Evolutionary conservation across 106 monocot genomes (phyloP).

Genomic region (Dioscorea alata): DNA sequence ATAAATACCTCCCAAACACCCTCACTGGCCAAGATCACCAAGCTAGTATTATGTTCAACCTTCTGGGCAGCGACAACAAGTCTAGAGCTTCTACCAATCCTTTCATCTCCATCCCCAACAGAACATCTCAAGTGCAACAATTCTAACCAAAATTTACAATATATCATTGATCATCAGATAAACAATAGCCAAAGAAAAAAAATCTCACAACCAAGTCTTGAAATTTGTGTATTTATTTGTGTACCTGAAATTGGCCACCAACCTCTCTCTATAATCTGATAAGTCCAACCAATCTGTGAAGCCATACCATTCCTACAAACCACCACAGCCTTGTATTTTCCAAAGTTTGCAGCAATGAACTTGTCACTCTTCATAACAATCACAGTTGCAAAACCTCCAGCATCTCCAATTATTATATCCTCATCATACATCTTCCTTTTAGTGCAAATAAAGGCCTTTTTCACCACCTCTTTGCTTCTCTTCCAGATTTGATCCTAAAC

Average conservation of each 20-base stretch:
- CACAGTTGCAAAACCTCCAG: constrained; percentile 22
- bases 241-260: constrained; percentile 11
- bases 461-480: constrained; percentile 15
- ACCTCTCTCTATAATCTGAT: neutral
- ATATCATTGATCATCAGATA: neutral
- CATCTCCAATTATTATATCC: neutral
- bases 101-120: neutral
- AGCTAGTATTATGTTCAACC: constrained; percentile 19
- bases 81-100: neutral
- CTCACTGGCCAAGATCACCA: constrained; percentile 43
- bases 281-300: constrained; percentile 12
- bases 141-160: neutral
- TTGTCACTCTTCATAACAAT: constrained; percentile 21
- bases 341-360: constrained; percentile 23
- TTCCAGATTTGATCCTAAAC: constrained; percentile 11
- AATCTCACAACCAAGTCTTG: neutral
- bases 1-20: constrained; percentile 47
- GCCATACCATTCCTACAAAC: constrained; percentile 24
- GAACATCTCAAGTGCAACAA: constrained; percentile 9
- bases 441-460: constrained; percentile 14
- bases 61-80: constrained; percentile 13
- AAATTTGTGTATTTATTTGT: neutral
- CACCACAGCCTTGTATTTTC: constrained; percentile 32
- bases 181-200: neutral
- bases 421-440: constrained; percentile 11